phyloP scores from a whole-genome alignment of 2,329 filamentous ascomycete species.

The Sclerotinia sclerotiorum region DNA sequence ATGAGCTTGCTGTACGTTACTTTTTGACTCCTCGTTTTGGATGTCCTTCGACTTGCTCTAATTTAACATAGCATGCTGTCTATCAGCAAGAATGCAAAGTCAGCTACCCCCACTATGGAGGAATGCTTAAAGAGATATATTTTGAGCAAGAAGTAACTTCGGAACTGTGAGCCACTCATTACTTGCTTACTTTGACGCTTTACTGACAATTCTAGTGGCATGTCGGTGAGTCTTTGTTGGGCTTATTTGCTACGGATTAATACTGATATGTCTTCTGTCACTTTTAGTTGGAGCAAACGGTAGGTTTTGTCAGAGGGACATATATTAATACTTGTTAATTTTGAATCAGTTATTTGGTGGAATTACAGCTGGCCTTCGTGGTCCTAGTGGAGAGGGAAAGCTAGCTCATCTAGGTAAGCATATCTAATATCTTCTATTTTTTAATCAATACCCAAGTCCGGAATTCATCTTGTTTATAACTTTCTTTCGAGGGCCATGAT shows the following conservation, averaged over 20 bases:
- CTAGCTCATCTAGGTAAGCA: background rate
- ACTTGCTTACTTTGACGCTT: background rate
- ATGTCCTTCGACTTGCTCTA: background rate
- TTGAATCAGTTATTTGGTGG: slow-evolving; percentile 3
- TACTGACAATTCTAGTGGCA: background rate
- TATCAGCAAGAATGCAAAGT: background rate
- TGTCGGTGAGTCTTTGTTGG: slow-evolving; percentile 4
- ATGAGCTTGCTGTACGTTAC: slow-evolving; percentile 18
- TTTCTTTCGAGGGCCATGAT: background rate
- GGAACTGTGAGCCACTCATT: slow-evolving; percentile 4
- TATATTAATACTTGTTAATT: background rate
- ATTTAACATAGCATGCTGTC: background rate
- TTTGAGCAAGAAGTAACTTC: background rate
- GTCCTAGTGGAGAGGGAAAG: background rate
- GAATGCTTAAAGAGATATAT: background rate
- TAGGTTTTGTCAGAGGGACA: background rate
- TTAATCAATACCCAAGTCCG: background rate
- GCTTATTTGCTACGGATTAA: background rate
- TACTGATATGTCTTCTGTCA: background rate
- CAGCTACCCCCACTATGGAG: background rate
- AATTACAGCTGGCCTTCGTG: background rate
- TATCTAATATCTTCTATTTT: background rate
- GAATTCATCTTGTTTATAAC: background rate
- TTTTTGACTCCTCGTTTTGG: background rate
- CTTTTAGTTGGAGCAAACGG: slow-evolving; percentile 7